Evolutionary conservation across 2,329 filamentous ascomycete genomes (phyloP).

Genomic region (Pseudogymnoascus sp.): DNA sequence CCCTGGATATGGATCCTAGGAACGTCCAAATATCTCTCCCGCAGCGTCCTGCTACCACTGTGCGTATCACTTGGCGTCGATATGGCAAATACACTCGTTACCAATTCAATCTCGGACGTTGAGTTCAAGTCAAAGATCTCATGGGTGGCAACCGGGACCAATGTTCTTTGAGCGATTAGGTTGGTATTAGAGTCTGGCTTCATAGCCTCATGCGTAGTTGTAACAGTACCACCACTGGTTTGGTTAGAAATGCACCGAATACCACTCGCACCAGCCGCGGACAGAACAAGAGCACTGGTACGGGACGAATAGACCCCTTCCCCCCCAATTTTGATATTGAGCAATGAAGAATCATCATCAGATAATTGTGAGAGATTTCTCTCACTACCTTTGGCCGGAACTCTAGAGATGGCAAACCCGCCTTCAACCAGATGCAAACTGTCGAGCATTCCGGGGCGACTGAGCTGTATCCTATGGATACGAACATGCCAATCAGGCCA

Average conservation of each 20-base stretch:
- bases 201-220: neutral
- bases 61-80: neutral
- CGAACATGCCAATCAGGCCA: constrained; percentile 17
- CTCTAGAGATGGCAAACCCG: constrained; percentile 13
- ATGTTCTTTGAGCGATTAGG: constrained; percentile 10
- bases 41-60: neutral
- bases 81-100: constrained; percentile 9
- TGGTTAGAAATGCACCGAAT: neutral
- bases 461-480: constrained; percentile 10
- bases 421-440: constrained; percentile 9
- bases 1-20: neutral
- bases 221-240: neutral
- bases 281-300: constrained; percentile 1
- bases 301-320: constrained; percentile 1
- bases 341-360: neutral
- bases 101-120: constrained; percentile 1
- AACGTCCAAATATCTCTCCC: neutral
- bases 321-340: neutral
- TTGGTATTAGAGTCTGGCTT: constrained; percentile 15
- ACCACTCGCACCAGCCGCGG: constrained; percentile 7
- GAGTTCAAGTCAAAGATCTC: neutral
- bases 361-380: neutral
- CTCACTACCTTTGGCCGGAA: neutral
- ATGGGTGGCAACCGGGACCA: constrained; percentile 13
- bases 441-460: neutral